phyloP scores from a whole-genome alignment of 2,329 filamentous ascomycete species.

The Fusarium pilosicola region DNA sequence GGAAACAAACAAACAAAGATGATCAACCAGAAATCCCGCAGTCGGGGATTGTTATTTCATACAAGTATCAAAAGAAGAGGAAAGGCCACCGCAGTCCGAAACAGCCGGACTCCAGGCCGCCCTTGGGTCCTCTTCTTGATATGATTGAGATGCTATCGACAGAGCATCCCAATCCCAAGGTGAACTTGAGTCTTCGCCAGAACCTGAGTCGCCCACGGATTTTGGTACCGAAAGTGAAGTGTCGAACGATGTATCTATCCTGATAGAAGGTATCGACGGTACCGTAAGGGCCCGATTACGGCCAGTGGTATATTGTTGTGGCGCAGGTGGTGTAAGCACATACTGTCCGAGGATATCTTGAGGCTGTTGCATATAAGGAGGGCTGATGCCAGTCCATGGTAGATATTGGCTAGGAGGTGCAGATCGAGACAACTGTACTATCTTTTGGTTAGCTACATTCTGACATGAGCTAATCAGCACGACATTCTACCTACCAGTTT shows the following conservation, averaged over 20 bases:
- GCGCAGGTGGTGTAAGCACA: conserved; percentile 1
- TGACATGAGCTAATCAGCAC: not conserved
- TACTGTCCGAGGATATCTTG: not conserved
- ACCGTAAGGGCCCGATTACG: conserved; percentile 9
- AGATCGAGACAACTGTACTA: conserved; percentile 16
- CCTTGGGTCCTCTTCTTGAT: conserved; percentile 23
- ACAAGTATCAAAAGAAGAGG: conserved; percentile 16
- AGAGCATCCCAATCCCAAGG: conserved; percentile 29
- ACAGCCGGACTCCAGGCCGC: conserved; percentile 18
- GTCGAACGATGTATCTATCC: conserved; percentile 18
- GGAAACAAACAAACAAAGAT: not conserved
- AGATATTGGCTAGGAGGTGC: conserved; percentile 28
- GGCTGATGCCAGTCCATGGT: not conserved
- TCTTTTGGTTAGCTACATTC: not conserved
- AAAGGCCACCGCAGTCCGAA: conserved; percentile 18
- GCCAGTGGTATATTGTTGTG: conserved; percentile 1
- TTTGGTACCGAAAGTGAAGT: not conserved
- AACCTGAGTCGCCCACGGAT: conserved; percentile 22
- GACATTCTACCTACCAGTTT: conserved; percentile 18
- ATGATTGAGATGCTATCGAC: conserved; percentile 22
- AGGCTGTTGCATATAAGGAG: conserved; percentile 7
- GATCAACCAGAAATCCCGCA: not conserved
- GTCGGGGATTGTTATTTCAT: conserved; percentile 11
- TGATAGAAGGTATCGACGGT: conserved; percentile 22
- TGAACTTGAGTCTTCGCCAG: conserved; percentile 28